Conservation (phyloP, 2,329 filamentous ascomycete species). For the Alternaria brassicicola region DNA sequence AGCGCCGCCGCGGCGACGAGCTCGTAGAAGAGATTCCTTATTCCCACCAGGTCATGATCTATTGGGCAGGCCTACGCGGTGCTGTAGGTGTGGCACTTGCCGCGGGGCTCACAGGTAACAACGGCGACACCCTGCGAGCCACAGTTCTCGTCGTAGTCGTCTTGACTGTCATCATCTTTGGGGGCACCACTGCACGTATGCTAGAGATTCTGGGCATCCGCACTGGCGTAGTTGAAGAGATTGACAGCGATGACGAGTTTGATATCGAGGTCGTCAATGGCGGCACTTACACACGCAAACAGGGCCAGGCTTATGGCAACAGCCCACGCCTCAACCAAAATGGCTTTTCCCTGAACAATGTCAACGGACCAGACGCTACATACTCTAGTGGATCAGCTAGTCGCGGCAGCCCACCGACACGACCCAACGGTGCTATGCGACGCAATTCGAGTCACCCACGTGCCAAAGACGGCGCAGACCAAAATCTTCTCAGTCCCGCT, state of each 20-base stretch:
- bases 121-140: conserved; percentile 81
- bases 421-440: conserved; percentile 52
- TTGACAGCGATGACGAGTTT: conserved; percentile 97
- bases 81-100: conserved; percentile 95
- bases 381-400: conserved; percentile 64
- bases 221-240: conserved; percentile 94
- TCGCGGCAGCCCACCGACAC: conserved; percentile 55
- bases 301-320: conserved; percentile 77
- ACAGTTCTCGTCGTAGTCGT: conserved; percentile 98
- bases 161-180: conserved; percentile 97
- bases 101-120: conserved; percentile 81
- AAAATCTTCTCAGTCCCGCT: conserved; percentile 60
- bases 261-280: conserved; percentile 80
- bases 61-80: conserved; percentile 94
- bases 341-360: conserved; percentile 61
- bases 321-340: conserved; percentile 64
- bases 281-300: conserved; percentile 79
- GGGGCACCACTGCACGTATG: conserved; percentile 96
- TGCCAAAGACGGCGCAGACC: conserved; percentile 57
- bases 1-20: conserved; percentile 70
- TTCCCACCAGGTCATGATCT: conserved; percentile 99
- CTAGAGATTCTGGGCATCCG: conserved; percentile 95
- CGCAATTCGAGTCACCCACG: conserved; percentile 60
- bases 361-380: conserved; percentile 60
- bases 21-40: conserved; percentile 86